phyloP scores from a whole-genome alignment of 352 stramenopile genomes.

The Globisporangium barbulae region DNA sequence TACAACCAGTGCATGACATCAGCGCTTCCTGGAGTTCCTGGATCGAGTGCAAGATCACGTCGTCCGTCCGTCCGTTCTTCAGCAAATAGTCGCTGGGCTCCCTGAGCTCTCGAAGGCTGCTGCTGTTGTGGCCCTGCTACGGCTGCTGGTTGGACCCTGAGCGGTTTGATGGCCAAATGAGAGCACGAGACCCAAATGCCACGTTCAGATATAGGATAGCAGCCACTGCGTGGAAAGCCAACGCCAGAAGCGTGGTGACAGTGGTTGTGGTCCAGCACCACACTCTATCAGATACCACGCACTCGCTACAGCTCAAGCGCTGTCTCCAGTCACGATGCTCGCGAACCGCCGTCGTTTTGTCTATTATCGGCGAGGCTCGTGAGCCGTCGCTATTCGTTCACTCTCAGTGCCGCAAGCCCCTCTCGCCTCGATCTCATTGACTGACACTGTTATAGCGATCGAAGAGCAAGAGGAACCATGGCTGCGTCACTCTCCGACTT shows the following conservation, averaged over 20 bases:
- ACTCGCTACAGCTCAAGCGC: too few species aligned
- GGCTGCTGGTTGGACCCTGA: background rate
- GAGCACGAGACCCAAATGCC: conserved; percentile 16
- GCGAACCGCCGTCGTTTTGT: background rate
- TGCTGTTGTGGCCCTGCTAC: background rate
- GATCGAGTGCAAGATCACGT: conserved; percentile 25
- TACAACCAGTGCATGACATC: background rate
- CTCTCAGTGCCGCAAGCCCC: background rate
- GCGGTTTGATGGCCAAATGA: background rate
- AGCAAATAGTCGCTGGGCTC: background rate
- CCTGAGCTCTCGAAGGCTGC: too few species aligned
- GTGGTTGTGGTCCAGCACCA: too few species aligned
- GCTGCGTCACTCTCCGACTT: background rate
- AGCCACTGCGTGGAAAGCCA: too few species aligned
- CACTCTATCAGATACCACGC: too few species aligned
- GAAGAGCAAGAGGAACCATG: background rate
- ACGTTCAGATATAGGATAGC: too few species aligned
- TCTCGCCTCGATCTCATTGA: background rate
- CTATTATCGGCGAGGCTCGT: background rate
- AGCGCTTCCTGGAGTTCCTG: conserved; percentile 13
- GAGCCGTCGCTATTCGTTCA: too few species aligned
- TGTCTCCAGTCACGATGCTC: too few species aligned
- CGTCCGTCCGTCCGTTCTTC: conserved; percentile 19
- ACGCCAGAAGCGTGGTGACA: too few species aligned
- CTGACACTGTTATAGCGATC: background rate